phyloP scores from a whole-genome alignment of 2,329 filamentous ascomycete species.

The Colletotrichum sp. region DNA sequence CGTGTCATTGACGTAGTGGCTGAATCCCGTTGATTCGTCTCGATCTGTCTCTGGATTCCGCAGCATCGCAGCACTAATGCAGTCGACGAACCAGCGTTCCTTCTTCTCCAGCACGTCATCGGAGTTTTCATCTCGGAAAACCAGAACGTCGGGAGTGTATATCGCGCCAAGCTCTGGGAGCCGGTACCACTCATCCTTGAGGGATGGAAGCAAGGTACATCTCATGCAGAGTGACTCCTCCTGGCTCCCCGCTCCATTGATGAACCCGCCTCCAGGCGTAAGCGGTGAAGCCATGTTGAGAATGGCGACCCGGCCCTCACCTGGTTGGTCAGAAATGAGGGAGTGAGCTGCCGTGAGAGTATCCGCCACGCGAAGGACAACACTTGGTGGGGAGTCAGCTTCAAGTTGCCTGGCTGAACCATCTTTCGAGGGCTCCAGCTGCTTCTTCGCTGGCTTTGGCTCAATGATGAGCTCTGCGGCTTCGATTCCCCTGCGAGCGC shows the following conservation, averaged over 20 bases:
- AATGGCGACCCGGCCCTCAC: slow-evolving; percentile 48
- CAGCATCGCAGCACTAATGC: slow-evolving; percentile 63
- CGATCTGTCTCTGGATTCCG: slow-evolving; percentile 58
- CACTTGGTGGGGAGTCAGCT: slow-evolving; percentile 27
- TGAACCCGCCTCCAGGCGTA: slow-evolving; percentile 64
- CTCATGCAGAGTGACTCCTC: slow-evolving; percentile 68
- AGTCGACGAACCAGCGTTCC: slow-evolving; percentile 65
- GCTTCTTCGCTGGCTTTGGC: slow-evolving; percentile 22
- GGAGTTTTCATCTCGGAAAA: slow-evolving; percentile 51
- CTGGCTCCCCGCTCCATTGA: slow-evolving; percentile 63
- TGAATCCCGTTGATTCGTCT: slow-evolving; percentile 34
- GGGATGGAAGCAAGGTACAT: slow-evolving; percentile 63
- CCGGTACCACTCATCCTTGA: slow-evolving; percentile 63
- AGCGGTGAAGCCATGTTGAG: slow-evolving; percentile 70
- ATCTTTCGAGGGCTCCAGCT: background rate
- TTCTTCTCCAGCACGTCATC: slow-evolving; percentile 42
- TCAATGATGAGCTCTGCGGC: slow-evolving; percentile 52
- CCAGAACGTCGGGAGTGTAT: slow-evolving; percentile 63
- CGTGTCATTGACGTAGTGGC: slow-evolving; percentile 44
- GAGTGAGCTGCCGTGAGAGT: slow-evolving; percentile 56
- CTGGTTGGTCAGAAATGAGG: slow-evolving; percentile 26
- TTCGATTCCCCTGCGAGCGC: slow-evolving; percentile 60
- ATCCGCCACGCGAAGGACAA: slow-evolving; percentile 55
- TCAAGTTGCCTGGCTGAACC: background rate
- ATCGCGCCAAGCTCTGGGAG: slow-evolving; percentile 62